Conservation (phyloP, 2,329 filamentous ascomycete genomes). For the Orbilia brochopaga region DNA sequence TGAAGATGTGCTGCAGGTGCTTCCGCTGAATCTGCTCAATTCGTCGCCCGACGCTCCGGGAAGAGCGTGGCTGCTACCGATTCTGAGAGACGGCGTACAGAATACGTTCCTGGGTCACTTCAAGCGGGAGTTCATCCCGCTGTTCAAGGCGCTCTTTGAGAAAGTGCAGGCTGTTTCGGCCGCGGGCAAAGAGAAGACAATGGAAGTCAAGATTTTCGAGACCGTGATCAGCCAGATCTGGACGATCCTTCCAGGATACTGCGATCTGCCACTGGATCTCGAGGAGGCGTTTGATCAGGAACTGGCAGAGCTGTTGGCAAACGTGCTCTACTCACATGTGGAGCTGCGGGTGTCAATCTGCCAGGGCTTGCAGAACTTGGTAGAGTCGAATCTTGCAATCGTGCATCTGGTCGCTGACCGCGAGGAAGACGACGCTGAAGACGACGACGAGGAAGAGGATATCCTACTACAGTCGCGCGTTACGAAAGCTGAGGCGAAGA, state of each 20-base stretch:
- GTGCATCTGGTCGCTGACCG: slow-evolving; percentile 61
- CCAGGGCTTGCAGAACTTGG: slow-evolving; percentile 79
- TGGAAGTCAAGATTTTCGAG: slow-evolving; percentile 97
- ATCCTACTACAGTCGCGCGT: slow-evolving; percentile 79
- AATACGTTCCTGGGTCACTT: slow-evolving; percentile 90
- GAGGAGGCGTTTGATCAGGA: slow-evolving; percentile 76
- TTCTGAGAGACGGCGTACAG: slow-evolving; percentile 84
- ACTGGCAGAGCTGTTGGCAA: slow-evolving; percentile 89
- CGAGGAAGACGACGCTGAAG: slow-evolving; percentile 28
- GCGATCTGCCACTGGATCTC: slow-evolving; percentile 84
- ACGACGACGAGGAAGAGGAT: slow-evolving; percentile 63
- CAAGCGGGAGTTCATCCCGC: slow-evolving; percentile 79
- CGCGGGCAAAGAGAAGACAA: slow-evolving; percentile 76
- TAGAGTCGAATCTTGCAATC: slow-evolving; percentile 89
- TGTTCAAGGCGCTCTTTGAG: slow-evolving; percentile 85
- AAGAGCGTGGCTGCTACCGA: slow-evolving; percentile 90
- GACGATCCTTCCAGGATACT: slow-evolving; percentile 92
- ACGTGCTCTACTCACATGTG: slow-evolving; percentile 88
- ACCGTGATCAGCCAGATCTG: slow-evolving; percentile 95
- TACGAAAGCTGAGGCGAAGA: slow-evolving; percentile 73
- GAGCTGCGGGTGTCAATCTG: slow-evolving; percentile 87
- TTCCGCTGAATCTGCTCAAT: slow-evolving; percentile 84
- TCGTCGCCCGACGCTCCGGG: slow-evolving; percentile 79
- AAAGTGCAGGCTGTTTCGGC: slow-evolving; percentile 74
- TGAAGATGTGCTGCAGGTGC: slow-evolving; percentile 76